phyloP scores from a whole-genome alignment of 2,329 filamentous ascomycete species.

The Blastomyces gilchristii region DNA sequence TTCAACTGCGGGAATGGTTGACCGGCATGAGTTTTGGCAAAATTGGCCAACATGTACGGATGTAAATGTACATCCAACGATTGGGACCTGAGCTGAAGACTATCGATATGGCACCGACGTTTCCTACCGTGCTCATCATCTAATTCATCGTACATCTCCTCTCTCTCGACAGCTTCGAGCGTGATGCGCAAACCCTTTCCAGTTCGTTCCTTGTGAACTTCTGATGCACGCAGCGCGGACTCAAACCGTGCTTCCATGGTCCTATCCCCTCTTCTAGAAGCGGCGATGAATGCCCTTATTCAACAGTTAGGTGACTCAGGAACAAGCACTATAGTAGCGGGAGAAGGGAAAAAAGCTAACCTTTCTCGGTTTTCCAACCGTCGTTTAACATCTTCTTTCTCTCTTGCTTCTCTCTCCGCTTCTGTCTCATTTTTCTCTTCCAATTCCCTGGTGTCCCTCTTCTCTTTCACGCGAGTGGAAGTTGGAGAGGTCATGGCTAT shows the following conservation, averaged over 20 bases:
- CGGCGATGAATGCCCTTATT: slow-evolving; percentile 75
- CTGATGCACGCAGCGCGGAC: slow-evolving; percentile 78
- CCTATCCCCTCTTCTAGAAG: slow-evolving; percentile 75
- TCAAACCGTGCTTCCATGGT: slow-evolving; percentile 80
- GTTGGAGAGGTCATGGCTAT: not conserved
- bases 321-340: not conserved
- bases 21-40: not conserved
- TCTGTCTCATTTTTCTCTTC: not conserved
- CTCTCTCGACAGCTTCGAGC: slow-evolving; percentile 75
- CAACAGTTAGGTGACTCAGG: slow-evolving; percentile 13
- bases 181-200: slow-evolving; percentile 73
- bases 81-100: slow-evolving; percentile 22
- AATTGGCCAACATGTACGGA: slow-evolving; percentile 1
- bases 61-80: slow-evolving; percentile 1
- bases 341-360: slow-evolving; percentile 19
- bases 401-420: slow-evolving; percentile 13
- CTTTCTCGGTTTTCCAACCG: slow-evolving; percentile 37
- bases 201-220: slow-evolving; percentile 79
- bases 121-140: slow-evolving; percentile 55
- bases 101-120: slow-evolving; percentile 28
- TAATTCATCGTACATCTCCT: slow-evolving; percentile 95
- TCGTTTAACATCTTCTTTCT: slow-evolving; percentile 11
- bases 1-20: not conserved
- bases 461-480: not conserved
- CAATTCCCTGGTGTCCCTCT: not conserved